Conservation (phyloP, 2,329 filamentous ascomycete species). For the Sporothrix protearum region DNA sequence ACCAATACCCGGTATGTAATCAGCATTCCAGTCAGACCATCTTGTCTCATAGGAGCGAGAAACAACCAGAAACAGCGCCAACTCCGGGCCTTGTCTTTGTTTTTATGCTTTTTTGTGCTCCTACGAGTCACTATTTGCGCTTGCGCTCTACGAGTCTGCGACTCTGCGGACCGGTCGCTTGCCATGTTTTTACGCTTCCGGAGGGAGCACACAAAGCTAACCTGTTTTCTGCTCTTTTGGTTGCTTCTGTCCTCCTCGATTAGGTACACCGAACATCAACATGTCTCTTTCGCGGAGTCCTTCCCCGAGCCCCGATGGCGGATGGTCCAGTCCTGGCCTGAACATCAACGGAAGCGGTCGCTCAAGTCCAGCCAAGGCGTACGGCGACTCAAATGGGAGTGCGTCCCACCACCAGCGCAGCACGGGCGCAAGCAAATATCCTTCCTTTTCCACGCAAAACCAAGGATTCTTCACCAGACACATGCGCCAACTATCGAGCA, state of each 20-base stretch:
- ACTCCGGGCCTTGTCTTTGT: slow-evolving; percentile 11
- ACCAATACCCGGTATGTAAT: slow-evolving; percentile 53
- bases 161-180: neutral
- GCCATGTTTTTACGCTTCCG: slow-evolving; percentile 13
- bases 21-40: slow-evolving; percentile 7
- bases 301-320: slow-evolving; percentile 77
- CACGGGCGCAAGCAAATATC: slow-evolving; percentile 68
- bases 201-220: slow-evolving; percentile 4
- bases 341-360: slow-evolving; percentile 23
- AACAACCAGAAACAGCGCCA: neutral
- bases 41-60: neutral
- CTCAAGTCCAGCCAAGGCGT: slow-evolving; percentile 61
- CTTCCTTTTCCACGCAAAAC: slow-evolving; percentile 75
- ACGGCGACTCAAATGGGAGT: slow-evolving; percentile 57
- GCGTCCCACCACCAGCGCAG: slow-evolving; percentile 66
- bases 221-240: neutral
- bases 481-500: slow-evolving; percentile 74
- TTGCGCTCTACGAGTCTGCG: neutral
- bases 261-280: slow-evolving; percentile 53
- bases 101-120: neutral
- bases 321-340: slow-evolving; percentile 64
- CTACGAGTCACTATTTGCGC: neutral
- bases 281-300: slow-evolving; percentile 89
- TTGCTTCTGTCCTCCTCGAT: slow-evolving; percentile 19
- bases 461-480: slow-evolving; percentile 85